Evolutionary conservation across 2,329 filamentous ascomycete species (phyloP).

Genomic region (Chaetomium strumarium): DNA sequence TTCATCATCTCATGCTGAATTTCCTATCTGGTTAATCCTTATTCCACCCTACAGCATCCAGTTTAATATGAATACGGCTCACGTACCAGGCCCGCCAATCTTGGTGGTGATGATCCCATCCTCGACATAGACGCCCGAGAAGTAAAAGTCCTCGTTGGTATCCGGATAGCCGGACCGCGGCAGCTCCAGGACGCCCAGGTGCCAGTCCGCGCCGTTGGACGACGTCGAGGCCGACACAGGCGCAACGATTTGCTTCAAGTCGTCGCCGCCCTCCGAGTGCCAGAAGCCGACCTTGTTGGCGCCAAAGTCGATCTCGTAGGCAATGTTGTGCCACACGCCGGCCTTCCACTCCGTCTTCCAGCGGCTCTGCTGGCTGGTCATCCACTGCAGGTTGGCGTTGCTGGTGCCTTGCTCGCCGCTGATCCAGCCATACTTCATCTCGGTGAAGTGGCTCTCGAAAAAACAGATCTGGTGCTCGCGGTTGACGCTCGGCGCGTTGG

Average conservation of each 20-base stretch:
- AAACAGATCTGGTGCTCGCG: slow-evolving; percentile 62
- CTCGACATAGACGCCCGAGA: slow-evolving; percentile 67
- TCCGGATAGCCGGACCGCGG: slow-evolving; percentile 51
- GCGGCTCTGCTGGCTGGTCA: slow-evolving; percentile 53
- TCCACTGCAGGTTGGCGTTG: slow-evolving; percentile 57
- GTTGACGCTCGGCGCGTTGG: slow-evolving; percentile 54
- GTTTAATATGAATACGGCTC: neutral
- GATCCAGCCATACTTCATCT: slow-evolving; percentile 64
- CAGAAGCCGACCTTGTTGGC: slow-evolving; percentile 59
- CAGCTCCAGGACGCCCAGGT: slow-evolving; percentile 63
- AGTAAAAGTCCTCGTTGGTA: slow-evolving; percentile 60
- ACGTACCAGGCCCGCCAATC: slow-evolving; percentile 24
- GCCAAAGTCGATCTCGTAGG: slow-evolving; percentile 67
- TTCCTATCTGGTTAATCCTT: neutral
- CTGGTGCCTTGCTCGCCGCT: slow-evolving; percentile 38
- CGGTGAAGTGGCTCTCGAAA: slow-evolving; percentile 68
- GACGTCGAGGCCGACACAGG: slow-evolving; percentile 55
- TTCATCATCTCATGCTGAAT: neutral
- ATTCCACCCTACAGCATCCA: neutral
- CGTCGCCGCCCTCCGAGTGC: slow-evolving; percentile 58
- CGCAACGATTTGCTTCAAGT: slow-evolving; percentile 52
- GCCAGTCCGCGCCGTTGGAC: slow-evolving; percentile 66
- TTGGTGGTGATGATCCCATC: slow-evolving; percentile 36
- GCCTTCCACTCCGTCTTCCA: slow-evolving; percentile 58
- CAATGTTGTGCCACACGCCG: slow-evolving; percentile 68